Percentiles rank a stretch among this genome's conserved stretches.
Conservation (phyloP, 2,329 filamentous ascomycete species). For the Aspergillus sp. region DNA sequence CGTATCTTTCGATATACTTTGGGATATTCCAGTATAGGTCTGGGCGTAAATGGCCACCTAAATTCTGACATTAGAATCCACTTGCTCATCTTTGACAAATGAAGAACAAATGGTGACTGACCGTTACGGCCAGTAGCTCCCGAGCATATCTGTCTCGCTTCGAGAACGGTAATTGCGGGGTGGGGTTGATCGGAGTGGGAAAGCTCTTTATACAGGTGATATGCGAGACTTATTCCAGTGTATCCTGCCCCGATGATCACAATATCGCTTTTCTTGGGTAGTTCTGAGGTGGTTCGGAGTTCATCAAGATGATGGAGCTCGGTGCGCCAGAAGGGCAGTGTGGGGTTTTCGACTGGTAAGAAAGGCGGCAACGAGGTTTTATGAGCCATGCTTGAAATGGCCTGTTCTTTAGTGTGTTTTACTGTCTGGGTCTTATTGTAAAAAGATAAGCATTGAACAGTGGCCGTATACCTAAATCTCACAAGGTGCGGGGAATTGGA, state of each 20-base stretch:
- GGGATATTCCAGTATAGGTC: conserved; percentile 44
- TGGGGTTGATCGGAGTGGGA: conserved; percentile 13
- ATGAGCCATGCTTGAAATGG: background rate
- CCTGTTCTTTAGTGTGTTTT: background rate
- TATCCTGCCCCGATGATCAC: conserved; percentile 51
- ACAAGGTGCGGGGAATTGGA: background rate
- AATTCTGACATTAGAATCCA: background rate
- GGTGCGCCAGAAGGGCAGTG: conserved; percentile 20
- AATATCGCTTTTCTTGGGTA: conserved; percentile 46
- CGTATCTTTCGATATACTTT: conserved; percentile 36
- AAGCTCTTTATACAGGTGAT: conserved; percentile 40
- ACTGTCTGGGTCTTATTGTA: background rate
- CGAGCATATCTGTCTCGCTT: conserved; percentile 44
- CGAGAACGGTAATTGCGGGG: conserved; percentile 40
- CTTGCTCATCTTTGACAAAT: background rate
- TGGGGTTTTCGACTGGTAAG: conserved; percentile 16
- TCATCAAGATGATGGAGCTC: conserved; percentile 19
- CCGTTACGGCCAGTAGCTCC: conserved; percentile 49
- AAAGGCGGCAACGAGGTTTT: background rate
- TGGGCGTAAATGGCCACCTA: conserved; percentile 44
- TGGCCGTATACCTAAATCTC: background rate
- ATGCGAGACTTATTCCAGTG: conserved; percentile 46
- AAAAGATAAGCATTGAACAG: background rate
- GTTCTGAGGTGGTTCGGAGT: conserved; percentile 19
- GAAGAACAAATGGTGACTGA: background rate